phyloP scores from a whole-genome alignment of 1,284 basidiomycete species.

The Caloboletus firmus region DNA sequence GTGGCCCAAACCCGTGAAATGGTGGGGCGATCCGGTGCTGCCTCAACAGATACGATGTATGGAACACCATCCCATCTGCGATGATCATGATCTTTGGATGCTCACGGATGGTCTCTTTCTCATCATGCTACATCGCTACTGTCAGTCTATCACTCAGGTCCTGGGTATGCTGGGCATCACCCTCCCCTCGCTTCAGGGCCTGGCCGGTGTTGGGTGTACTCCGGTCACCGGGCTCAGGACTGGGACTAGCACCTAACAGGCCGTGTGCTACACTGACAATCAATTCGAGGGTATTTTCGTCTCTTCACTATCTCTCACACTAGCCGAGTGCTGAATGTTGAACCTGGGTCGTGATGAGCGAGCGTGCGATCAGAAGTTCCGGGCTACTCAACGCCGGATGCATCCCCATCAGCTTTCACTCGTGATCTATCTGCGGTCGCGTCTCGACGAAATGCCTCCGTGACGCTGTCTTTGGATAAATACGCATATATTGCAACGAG shows the following conservation, averaged over 20 bases:
- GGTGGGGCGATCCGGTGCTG: neutral
- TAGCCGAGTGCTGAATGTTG: neutral
- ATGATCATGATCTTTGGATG: neutral
- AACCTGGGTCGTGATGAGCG: neutral
- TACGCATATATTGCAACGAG: too few relatives aligned
- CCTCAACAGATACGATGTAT: neutral
- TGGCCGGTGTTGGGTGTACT: neutral
- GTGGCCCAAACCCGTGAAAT: neutral
- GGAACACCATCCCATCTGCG: neutral
- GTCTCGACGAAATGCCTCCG: too few relatives aligned
- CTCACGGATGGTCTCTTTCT: neutral
- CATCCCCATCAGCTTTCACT: neutral
- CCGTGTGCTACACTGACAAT: neutral
- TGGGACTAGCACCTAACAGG: neutral
- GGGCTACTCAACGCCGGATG: neutral
- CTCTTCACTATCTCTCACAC: neutral
- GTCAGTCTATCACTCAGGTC: neutral
- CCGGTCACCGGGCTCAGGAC: neutral
- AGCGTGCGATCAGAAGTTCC: neutral
- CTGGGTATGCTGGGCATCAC: neutral
- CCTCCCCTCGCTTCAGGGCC: neutral
- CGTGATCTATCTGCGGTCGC: too few relatives aligned
- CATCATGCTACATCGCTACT: too few relatives aligned
- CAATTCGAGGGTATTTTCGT: neutral
- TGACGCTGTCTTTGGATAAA: too few relatives aligned